Evolutionary conservation across 129 eudicot species (phyloP), one percentile per base, ranked within the genome.

Genomic region (Pulicaria dysenterica): DNA sequence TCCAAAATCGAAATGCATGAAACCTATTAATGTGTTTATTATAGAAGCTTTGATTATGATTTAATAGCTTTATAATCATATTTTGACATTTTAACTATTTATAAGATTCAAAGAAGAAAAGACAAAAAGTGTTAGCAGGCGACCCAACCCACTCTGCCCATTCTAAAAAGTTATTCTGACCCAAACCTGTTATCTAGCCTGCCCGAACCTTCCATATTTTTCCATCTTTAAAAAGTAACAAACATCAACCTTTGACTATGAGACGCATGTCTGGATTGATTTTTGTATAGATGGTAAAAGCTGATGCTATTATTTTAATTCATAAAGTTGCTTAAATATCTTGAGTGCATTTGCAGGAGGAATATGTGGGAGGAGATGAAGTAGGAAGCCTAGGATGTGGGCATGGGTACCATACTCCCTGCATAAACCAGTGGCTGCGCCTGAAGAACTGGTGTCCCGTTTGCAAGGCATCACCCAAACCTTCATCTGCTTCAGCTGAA

Each of bases 391-490:
- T 92, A 79, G 85, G 76, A 44, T 92, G 98, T 72, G 81, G 83
- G 24, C 98, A 92, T 62, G 91, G 90, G 47, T 89, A 84, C 68
- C 98, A 92, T 45, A 68, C 51, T 49, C 74, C 45, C 16, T 92
- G 98, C 70, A 78, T 92, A 69, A 72, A 85, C 60, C 88, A 89
- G 58, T 92, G 96, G 98, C 69, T 92, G 75, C 70, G 80, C 53
- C 72, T 89, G 37, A 92, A 92, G 88, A 92, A 89, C 70, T 92
- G 96, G 98, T 92, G 98, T 73, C 98, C 98, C 14, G 83, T 92
- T 65, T 92, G 98, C 90, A 92, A 92, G 83, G 83, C 85, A 12
- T 80, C 85, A 16, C 82, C 67, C 53, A 12, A 70, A 70, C 62
- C 82, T 43, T 49, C 51, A 13, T 45, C 77, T 50, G 7, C 76